Evolutionary conservation across 2,329 filamentous ascomycete species (phyloP).

Genomic region (Lecanicillium sp.): DNA sequence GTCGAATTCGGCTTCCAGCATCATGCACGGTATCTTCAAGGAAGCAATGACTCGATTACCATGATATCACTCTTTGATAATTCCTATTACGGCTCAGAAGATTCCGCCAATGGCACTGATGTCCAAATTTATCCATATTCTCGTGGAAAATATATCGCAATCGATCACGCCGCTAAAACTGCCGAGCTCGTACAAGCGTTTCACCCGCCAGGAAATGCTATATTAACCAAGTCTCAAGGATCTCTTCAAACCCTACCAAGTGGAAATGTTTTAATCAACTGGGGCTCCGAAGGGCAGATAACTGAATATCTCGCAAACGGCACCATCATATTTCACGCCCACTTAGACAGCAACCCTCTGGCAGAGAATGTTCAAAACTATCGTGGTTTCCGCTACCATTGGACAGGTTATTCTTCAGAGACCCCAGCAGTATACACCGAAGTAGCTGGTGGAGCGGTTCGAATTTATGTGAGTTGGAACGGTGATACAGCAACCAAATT

Average conservation of each 20-base stretch:
- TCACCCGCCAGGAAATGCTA: slow-evolving; percentile 34
- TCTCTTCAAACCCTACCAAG: slow-evolving; percentile 44
- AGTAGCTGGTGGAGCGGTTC: neutral
- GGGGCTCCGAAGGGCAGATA: slow-evolving; percentile 43
- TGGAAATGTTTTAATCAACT: slow-evolving; percentile 48
- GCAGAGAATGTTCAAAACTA: slow-evolving; percentile 41
- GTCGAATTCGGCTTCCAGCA: slow-evolving; percentile 44
- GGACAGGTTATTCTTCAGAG: slow-evolving; percentile 37
- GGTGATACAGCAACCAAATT: slow-evolving; percentile 1
- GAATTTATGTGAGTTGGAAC: slow-evolving; percentile 4
- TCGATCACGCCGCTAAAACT: slow-evolving; percentile 35
- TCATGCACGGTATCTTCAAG: slow-evolving; percentile 35
- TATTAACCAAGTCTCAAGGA: slow-evolving; percentile 41
- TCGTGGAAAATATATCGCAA: slow-evolving; percentile 35
- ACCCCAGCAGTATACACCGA: slow-evolving; percentile 16
- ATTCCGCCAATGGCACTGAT: slow-evolving; percentile 10
- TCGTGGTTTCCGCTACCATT: slow-evolving; percentile 44
- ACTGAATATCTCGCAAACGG: slow-evolving; percentile 40
- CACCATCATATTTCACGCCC: slow-evolving; percentile 42
- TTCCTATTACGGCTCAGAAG: slow-evolving; percentile 10
- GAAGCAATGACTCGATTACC: slow-evolving; percentile 28
- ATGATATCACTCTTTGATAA: slow-evolving; percentile 49
- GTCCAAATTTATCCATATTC: slow-evolving; percentile 7
- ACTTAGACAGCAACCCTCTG: slow-evolving; percentile 31
- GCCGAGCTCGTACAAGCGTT: slow-evolving; percentile 38